A percentile compares a stretch with the other conserved stretches of the same genome.
These are phyloP conservation scores for Tylopilus sp. DNA, from an alignment of 1,284 basidiomycete species.

Conservation along the genomic window DNA sequence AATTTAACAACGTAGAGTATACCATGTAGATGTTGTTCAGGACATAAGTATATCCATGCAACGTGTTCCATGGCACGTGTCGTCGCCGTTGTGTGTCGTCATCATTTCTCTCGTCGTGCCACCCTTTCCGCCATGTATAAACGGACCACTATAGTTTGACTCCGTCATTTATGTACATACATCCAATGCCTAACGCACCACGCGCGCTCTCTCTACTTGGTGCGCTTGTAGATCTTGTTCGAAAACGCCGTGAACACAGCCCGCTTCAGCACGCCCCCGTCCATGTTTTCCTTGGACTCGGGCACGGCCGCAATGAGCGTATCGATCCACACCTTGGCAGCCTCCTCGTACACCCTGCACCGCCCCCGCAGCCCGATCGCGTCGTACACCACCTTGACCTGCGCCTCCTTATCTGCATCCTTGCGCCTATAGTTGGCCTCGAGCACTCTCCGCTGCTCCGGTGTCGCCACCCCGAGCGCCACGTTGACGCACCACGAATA, in stretches of 20 bases:
- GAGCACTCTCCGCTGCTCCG: slow-evolving; percentile 53
- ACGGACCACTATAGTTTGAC: not conserved
- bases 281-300: slow-evolving; percentile 34
- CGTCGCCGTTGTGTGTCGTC: too few relatives aligned
- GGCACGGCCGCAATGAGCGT: slow-evolving; percentile 56
- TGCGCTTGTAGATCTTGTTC: slow-evolving; percentile 17
- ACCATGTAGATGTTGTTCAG: too few relatives aligned
- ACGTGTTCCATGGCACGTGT: too few relatives aligned
- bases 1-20: too few relatives aligned
- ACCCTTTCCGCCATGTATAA: not conserved
- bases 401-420: slow-evolving; percentile 48
- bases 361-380: slow-evolving; percentile 56
- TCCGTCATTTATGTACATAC: not conserved
- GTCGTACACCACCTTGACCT: slow-evolving; percentile 66
- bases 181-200: too few relatives aligned
- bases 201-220: slow-evolving; percentile 7
- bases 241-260: slow-evolving; percentile 30
- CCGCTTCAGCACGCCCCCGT: slow-evolving; percentile 50
- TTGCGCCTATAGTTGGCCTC: slow-evolving; percentile 89
- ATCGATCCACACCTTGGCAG: slow-evolving; percentile 55
- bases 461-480: too few relatives aligned
- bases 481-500: too few relatives aligned
- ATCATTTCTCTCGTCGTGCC: too few relatives aligned
- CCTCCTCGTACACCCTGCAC: slow-evolving; percentile 67
- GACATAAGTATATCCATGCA: too few relatives aligned